Conservation (phyloP, 148 eudicot species). For the Fallopia convolvulus region DNA sequence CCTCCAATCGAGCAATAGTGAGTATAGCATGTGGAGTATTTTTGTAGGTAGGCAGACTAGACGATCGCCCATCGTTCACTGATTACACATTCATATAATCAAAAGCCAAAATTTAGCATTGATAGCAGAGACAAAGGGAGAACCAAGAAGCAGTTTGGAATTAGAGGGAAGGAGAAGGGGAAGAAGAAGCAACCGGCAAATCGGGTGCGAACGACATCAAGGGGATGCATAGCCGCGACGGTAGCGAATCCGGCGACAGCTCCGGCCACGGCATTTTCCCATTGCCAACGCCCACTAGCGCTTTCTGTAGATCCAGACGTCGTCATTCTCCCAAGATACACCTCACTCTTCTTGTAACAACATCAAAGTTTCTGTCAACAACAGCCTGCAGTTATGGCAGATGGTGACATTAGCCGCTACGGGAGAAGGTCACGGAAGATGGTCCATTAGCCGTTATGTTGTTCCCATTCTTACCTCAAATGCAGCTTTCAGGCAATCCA, state of each 20-base stretch:
- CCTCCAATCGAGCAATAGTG: slow-evolving; percentile 85
- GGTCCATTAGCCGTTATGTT: too few species aligned
- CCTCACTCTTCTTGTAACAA: too few species aligned
- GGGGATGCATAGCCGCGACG: slow-evolving; percentile 75
- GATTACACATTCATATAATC: slow-evolving; percentile 12
- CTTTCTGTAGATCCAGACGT: background rate
- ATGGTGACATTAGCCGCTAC: too few species aligned
- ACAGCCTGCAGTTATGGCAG: too few species aligned
- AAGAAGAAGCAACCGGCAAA: slow-evolving; percentile 56
- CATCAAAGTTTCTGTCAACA: too few species aligned
- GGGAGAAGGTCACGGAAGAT: too few species aligned
- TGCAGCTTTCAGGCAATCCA: slow-evolving; percentile 71
- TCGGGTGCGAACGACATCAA: slow-evolving; percentile 95
- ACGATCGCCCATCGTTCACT: slow-evolving; percentile 81
- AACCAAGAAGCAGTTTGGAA: background rate
- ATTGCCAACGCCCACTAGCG: slow-evolving; percentile 33
- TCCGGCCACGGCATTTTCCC: slow-evolving; percentile 51
- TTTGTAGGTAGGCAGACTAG: slow-evolving; percentile 54
- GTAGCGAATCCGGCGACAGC: slow-evolving; percentile 87
- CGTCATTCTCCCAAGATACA: background rate
- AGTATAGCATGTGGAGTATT: slow-evolving; percentile 90
- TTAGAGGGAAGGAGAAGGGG: background rate
- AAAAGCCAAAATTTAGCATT: background rate
- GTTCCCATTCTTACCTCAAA: slow-evolving; percentile 51
- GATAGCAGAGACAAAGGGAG: background rate